Percentiles rank a stretch among this genome's conserved stretches.
Evolutionary conservation across 208 protist genomes (phyloP).

Genomic region (Trypanosoma caninum): DNA sequence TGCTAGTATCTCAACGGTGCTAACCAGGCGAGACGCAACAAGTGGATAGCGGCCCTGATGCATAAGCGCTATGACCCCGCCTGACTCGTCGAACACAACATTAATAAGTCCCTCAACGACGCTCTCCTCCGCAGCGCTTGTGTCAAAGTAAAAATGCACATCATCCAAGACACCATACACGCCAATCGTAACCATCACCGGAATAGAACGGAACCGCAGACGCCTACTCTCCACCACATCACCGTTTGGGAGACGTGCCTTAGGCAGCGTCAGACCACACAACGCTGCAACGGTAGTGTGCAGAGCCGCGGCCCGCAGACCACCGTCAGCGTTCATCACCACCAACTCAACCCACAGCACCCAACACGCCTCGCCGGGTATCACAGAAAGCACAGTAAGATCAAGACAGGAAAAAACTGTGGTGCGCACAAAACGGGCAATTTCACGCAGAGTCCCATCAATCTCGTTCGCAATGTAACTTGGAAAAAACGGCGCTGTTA

Average conservation of each 20-base stretch:
- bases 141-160: constrained; percentile 59
- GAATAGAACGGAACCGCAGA: constrained; percentile 43
- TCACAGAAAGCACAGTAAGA: constrained; percentile 46
- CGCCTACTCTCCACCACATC: constrained; percentile 42
- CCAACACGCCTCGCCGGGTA: constrained; percentile 80
- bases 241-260: constrained; percentile 68
- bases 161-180: constrained; percentile 17
- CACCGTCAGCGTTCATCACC: constrained; percentile 73
- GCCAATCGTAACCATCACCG: constrained; percentile 59
- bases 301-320: constrained; percentile 54
- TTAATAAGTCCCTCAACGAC: constrained; percentile 60
- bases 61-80: constrained; percentile 43
- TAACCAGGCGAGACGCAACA: constrained; percentile 29
- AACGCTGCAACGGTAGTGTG: constrained; percentile 70
- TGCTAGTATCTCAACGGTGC: constrained; percentile 10
- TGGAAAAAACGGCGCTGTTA: constrained; percentile 60
- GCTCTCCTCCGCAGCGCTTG: constrained; percentile 76
- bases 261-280: constrained; percentile 50
- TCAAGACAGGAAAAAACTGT: constrained; percentile 60
- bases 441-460: constrained; percentile 59
- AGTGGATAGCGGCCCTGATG: constrained; percentile 53
- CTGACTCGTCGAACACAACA: constrained; percentile 54
- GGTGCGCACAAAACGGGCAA: constrained; percentile 62
- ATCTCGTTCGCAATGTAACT: constrained; percentile 22
- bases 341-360: constrained; percentile 64